Base-by-base conservation (phyloP, 768 basidiomycete species). In the Pholiota molesta region DNA sequence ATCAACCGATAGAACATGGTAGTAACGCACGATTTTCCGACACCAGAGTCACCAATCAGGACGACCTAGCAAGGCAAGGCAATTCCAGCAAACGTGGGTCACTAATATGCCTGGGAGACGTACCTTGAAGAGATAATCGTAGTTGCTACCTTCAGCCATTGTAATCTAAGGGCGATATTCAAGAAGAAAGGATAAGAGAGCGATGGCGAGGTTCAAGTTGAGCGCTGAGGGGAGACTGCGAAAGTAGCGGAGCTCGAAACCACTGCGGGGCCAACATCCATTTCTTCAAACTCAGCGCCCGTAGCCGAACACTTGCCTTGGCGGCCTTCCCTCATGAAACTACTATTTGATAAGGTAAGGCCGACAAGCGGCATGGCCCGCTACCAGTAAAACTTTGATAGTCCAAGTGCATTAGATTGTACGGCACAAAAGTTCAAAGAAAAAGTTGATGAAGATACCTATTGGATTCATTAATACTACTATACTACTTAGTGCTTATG, bases 81-180 rank as follows among this genome's bases (percentile, higher is more conserved):
- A 35, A 59, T 35, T 59, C 21, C 64, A 44, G 54, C 71, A 40
- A 65, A 44, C 57, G 52, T 5, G 35, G 28, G 39, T 28, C n/a
- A 28, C 3, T 40, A 21, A 10, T 33, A 23, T 19, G 23, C 16
- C 37, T 13, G 14, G 29, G 31, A 17, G n/a, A 53, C 53, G 33
- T 55, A 96, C 97, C 87, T 99, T 98, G 90, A 99, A 98, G 68
- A 99, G 89, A 83, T 91, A 99, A 76, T 98, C 97, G 80, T 97
- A 99, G 85, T 95, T 95, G 81, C 89, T 92, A 69, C 88, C 90
- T 83, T 97, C 95, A 60, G 93, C 76, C 95, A 97, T 97, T 67
- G 64, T 64, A 56, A 60, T 61, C 55, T 53, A 61, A 59, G 44
- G 47, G 53, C 56, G 57, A 62, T 61, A 47, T 51, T 44, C 39